Evolutionary conservation across 1,284 basidiomycete genomes (phyloP).

Genomic region (Agaricales sp.): DNA sequence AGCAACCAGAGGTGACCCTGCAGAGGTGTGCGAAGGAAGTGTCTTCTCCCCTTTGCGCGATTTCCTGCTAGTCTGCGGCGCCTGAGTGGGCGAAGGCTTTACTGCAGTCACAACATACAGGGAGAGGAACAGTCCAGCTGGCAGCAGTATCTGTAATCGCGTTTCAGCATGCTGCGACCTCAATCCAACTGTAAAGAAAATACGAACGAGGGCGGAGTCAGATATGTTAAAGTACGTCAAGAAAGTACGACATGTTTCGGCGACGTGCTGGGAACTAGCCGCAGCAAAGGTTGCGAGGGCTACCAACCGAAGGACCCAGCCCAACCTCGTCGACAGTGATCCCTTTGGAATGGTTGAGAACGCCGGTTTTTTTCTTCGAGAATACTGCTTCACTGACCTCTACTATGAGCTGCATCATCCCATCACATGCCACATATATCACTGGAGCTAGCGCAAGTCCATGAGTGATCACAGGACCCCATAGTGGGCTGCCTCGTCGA

Average conservation of each 20-base stretch:
- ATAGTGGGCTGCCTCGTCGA: constrained; percentile 36
- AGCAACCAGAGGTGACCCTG: neutral
- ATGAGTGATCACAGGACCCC: constrained; percentile 53
- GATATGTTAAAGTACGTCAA: neutral
- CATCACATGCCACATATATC: constrained; percentile 31
- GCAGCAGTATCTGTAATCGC: neutral
- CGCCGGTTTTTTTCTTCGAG: constrained; percentile 27
- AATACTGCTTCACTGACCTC: too few species aligned
- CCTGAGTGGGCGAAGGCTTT: neutral
- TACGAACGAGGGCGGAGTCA: neutral
- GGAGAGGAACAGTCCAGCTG: neutral
- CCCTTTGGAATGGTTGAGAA: neutral
- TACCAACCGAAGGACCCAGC: neutral
- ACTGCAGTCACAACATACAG: neutral
- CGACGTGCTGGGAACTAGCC: neutral
- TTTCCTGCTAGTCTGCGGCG: neutral
- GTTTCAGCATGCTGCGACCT: too few species aligned
- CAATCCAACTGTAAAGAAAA: neutral
- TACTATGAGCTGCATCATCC: constrained; percentile 26
- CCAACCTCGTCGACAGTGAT: too few species aligned
- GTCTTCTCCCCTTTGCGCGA: neutral
- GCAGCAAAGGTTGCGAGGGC: neutral
- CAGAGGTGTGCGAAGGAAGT: neutral
- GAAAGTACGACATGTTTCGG: neutral
- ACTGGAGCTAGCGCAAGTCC: constrained; percentile 43